These are phyloP conservation scores for Termitomyces sp. DNA, from an alignment of 768 basidiomycete genomes.

Conservation along the genomic window DNA sequence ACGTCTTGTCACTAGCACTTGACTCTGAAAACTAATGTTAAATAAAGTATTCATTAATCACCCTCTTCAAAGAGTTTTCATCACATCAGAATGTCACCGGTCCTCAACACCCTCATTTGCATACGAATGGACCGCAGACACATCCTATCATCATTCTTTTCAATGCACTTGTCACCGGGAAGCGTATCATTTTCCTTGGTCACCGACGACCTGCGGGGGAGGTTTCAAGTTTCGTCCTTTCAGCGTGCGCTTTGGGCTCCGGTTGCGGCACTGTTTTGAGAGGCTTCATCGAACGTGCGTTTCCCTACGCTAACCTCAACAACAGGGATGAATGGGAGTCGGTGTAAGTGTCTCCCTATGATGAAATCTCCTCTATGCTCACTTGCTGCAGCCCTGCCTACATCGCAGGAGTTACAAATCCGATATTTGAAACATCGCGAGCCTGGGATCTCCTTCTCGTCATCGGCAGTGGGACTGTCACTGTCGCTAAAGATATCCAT, in stretches of 20 bases:
- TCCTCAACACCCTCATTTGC: conserved; percentile 86
- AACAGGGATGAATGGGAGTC: conserved; percentile 88
- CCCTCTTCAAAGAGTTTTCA: conserved; percentile 80
- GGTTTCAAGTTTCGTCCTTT: conserved; percentile 87
- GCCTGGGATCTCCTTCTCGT: conserved; percentile 95
- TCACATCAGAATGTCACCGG: conserved; percentile 54
- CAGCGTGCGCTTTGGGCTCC: conserved; percentile 89
- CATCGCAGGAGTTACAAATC: conserved; percentile 97
- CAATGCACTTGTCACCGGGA: conserved; percentile 92
- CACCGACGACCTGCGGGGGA: conserved; percentile 85
- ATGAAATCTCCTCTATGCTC: background rate
- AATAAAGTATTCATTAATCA: conserved; percentile 83
- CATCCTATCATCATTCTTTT: conserved; percentile 94
- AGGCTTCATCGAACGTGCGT: conserved; percentile 88
- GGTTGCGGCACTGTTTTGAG: conserved; percentile 82
- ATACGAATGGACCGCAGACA: conserved; percentile 85
- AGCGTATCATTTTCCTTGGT: conserved; percentile 94
- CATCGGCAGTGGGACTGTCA: conserved; percentile 80
- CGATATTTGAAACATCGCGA: conserved; percentile 84
- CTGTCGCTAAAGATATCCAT: conserved; percentile 83
- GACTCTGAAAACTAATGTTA: background rate
- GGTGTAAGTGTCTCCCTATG: conserved; percentile 50
- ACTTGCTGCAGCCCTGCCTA: conserved; percentile 65
- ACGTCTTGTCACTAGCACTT: conserved; percentile 17
- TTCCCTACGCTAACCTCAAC: conserved; percentile 90